Conservation (phyloP, 371 early-diverging fungal genomes). For the Rhizoclosmatium hyalinum region DNA sequence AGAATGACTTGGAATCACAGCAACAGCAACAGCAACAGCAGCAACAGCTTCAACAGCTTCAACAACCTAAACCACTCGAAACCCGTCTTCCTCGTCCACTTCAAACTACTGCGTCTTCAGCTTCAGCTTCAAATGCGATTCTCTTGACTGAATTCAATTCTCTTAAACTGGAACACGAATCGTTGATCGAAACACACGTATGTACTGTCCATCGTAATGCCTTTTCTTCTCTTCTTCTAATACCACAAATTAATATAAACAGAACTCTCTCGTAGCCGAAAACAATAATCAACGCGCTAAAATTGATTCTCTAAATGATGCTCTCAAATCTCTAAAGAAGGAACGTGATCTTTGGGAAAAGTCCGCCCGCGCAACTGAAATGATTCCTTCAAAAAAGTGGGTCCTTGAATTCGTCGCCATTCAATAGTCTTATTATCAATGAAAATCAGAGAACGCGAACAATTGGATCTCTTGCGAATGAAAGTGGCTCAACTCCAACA, state of each 20-base stretch:
- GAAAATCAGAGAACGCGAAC: constrained; percentile 42
- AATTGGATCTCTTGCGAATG: constrained; percentile 41
- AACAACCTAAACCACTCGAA: background rate
- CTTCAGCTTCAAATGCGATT: background rate
- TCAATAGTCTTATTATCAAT: background rate
- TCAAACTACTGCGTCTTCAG: background rate
- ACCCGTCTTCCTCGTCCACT: background rate
- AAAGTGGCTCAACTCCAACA: constrained; percentile 34
- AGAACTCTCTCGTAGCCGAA: background rate
- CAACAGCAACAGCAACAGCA: no score
- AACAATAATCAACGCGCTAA: background rate
- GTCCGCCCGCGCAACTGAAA: constrained; percentile 34
- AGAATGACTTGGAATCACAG: no score
- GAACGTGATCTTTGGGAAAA: constrained; percentile 30
- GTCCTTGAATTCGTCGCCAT: background rate
- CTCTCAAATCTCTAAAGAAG: background rate
- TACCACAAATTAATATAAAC: background rate
- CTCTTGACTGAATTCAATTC: background rate
- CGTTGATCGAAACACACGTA: background rate
- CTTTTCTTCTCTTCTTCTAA: background rate
- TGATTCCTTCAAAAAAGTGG: constrained; percentile 41
- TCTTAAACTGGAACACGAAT: background rate
- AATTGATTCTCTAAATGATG: background rate
- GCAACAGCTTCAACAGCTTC: no score
- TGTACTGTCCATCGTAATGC: background rate